Evolutionary conservation across 768 basidiomycete genomes (phyloP).

Genomic region (Kondoa subrosea): DNA sequence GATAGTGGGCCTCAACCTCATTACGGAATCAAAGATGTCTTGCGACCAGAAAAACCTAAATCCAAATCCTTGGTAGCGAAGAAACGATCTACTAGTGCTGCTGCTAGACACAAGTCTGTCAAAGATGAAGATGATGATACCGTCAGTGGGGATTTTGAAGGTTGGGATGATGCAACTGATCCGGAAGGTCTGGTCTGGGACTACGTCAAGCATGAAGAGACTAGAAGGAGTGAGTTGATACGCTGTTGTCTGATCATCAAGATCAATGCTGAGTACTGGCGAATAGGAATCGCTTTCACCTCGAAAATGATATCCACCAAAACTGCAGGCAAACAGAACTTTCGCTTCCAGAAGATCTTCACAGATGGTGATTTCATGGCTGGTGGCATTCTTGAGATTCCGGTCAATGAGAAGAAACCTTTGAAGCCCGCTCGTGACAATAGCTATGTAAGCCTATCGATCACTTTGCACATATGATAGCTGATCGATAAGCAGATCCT

Average conservation of each 20-base stretch:
- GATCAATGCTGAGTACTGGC: constrained; percentile 10
- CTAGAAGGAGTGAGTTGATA: constrained; percentile 49
- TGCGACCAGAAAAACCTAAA: constrained; percentile 43
- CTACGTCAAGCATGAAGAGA: constrained; percentile 46
- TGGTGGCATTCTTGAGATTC: constrained; percentile 69
- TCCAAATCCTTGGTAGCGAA: constrained; percentile 39
- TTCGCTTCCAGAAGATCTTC: constrained; percentile 81
- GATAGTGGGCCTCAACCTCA: constrained; percentile 37
- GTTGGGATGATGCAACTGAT: constrained; percentile 40
- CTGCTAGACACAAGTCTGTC: not conserved
- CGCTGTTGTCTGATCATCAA: not conserved
- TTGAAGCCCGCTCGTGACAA: constrained; percentile 83
- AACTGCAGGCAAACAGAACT: constrained; percentile 41
- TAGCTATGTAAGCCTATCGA: constrained; percentile 50
- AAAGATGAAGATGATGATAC: constrained; percentile 19
- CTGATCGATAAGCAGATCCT: constrained; percentile 40
- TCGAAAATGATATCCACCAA: constrained; percentile 49
- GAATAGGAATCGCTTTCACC: constrained; percentile 56
- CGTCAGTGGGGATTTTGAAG: constrained; percentile 25
- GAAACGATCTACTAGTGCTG: constrained; percentile 13
- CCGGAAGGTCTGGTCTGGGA: constrained; percentile 52
- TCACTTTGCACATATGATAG: not conserved
- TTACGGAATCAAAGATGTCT: constrained; percentile 47
- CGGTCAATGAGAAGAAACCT: constrained; percentile 61
- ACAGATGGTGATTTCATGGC: constrained; percentile 82